Evolutionary conservation across 257 asterid genomes (phyloP).

Genomic region (Primulina huaijiensis): DNA sequence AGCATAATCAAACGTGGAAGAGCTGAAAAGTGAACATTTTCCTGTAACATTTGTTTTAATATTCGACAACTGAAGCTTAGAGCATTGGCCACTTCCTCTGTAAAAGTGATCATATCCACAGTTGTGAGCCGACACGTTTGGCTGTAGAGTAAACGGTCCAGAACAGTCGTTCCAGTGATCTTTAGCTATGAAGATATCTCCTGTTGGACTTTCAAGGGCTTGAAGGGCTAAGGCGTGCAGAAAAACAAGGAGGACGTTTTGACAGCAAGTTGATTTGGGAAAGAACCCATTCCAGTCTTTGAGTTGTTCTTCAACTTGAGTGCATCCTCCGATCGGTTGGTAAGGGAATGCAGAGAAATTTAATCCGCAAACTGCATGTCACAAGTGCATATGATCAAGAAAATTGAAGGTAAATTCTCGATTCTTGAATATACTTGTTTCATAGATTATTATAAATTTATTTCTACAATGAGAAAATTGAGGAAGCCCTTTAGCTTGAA

Average conservation of each 20-base stretch:
- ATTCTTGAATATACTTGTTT: background rate
- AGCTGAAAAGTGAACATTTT: conserved; percentile 40
- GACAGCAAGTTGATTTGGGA: conserved; percentile 59
- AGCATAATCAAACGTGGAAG: conserved; percentile 39
- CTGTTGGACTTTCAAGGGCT: conserved; percentile 26
- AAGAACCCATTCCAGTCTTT: conserved; percentile 44
- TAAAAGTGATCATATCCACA: conserved; percentile 49
- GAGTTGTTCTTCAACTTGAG: conserved; percentile 27
- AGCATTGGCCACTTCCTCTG: conserved; percentile 43
- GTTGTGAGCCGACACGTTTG: conserved; percentile 34
- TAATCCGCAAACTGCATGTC: conserved; percentile 51
- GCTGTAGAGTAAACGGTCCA: conserved; percentile 39
- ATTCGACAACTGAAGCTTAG: conserved; percentile 27
- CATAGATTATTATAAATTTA: background rate
- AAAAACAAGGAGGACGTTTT: conserved; percentile 42
- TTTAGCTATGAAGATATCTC: conserved; percentile 36
- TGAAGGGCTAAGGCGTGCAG: conserved; percentile 51
- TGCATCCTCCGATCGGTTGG: conserved; percentile 64
- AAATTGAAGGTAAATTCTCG: background rate
- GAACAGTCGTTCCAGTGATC: conserved; percentile 46
- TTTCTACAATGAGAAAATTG: background rate
- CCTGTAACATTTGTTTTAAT: conserved; percentile 24
- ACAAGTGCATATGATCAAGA: conserved; percentile 8
- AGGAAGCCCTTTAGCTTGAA: background rate
- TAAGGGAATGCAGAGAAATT: conserved; percentile 49